Evolutionary conservation across 2,329 filamentous ascomycete species (phyloP).

Genomic region (Hawksworthiomyces lignivorus): DNA sequence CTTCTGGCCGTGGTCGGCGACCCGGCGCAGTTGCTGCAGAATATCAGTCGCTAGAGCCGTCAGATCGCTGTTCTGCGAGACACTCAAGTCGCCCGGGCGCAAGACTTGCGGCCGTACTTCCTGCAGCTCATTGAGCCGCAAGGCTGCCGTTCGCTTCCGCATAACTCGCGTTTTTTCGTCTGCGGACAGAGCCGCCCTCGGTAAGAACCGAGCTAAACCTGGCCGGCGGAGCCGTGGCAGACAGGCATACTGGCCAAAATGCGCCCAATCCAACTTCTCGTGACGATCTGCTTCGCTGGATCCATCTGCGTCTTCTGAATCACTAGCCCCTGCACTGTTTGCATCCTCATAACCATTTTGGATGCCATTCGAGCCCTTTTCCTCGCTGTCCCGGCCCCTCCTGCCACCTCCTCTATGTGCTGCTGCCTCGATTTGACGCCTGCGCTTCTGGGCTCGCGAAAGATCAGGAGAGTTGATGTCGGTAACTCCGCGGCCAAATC

Average conservation of each 20-base stretch:
- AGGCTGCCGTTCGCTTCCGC: slow-evolving; percentile 61
- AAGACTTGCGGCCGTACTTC: slow-evolving; percentile 76
- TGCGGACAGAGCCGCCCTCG: slow-evolving; percentile 72
- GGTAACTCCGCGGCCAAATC: slow-evolving; percentile 49
- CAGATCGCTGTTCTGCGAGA: slow-evolving; percentile 70
- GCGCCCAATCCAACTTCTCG: slow-evolving; percentile 79
- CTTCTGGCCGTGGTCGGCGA: slow-evolving; percentile 39
- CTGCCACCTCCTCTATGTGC: slow-evolving; percentile 24
- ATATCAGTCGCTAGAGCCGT: slow-evolving; percentile 69
- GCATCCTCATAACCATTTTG: slow-evolving; percentile 29
- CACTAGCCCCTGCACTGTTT: slow-evolving; percentile 45
- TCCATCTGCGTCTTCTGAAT: slow-evolving; percentile 58
- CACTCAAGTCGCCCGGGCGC: slow-evolving; percentile 62
- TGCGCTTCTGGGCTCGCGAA: slow-evolving; percentile 40
- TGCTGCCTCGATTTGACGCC: slow-evolving; percentile 34
- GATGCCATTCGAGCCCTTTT: slow-evolving; percentile 27
- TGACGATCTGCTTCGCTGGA: slow-evolving; percentile 47
- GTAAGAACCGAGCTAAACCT: slow-evolving; percentile 71
- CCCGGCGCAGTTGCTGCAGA: slow-evolving; percentile 48
- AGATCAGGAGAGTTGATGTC: slow-evolving; percentile 44
- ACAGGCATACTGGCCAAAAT: slow-evolving; percentile 71
- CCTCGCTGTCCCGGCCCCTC: slow-evolving; percentile 29
- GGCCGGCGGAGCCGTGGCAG: slow-evolving; percentile 67
- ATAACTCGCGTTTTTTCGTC: slow-evolving; percentile 73
- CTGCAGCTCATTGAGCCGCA: slow-evolving; percentile 59